Conservation (phyloP, 1,284 basidiomycete species). For the Fomes fomentarius region DNA sequence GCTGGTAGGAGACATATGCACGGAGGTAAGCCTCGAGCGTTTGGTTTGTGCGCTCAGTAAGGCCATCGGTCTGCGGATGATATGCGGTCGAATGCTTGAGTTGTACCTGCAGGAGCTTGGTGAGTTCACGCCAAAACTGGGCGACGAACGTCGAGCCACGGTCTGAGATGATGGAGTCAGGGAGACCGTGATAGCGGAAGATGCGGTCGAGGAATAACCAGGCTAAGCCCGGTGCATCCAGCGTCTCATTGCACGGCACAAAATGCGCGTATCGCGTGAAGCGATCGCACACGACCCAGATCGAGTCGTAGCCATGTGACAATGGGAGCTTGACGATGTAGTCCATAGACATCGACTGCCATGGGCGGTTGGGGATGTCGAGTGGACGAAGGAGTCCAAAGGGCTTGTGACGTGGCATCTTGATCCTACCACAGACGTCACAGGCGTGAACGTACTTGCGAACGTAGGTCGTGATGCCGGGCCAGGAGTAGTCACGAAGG, state of each 20-base stretch:
- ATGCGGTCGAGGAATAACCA: conserved; percentile 24
- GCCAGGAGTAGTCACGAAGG: conserved; percentile 30
- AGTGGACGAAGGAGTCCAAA: conserved; percentile 24
- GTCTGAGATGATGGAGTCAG: conserved; percentile 43
- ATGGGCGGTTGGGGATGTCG: conserved; percentile 33
- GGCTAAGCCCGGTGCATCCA: conserved; percentile 36
- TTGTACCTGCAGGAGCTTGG: conserved; percentile 32
- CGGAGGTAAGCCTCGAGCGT: conserved; percentile 43
- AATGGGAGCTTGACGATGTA: conserved; percentile 31
- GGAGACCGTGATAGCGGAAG: conserved; percentile 39
- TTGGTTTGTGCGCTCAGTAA: conserved; percentile 28
- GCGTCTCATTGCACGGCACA: conserved; percentile 26
- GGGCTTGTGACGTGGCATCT: conserved; percentile 33
- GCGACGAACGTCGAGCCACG: conserved; percentile 45
- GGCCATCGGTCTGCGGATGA: conserved; percentile 49
- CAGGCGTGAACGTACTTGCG: conserved; percentile 30
- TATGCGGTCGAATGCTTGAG: conserved; percentile 20
- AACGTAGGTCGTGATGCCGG: conserved; percentile 7
- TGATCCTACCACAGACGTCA: conserved; percentile 30
- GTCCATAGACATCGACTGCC: conserved; percentile 41
- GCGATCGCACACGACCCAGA: conserved; percentile 20
- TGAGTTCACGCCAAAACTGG: conserved; percentile 43
- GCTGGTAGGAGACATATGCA: conserved; percentile 41
- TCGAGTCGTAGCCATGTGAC: not conserved
- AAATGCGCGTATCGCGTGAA: conserved; percentile 6